Evolutionary conservation across 1,284 basidiomycete genomes (phyloP).

Genomic region (Cutaneotrichosporon sp.): DNA sequence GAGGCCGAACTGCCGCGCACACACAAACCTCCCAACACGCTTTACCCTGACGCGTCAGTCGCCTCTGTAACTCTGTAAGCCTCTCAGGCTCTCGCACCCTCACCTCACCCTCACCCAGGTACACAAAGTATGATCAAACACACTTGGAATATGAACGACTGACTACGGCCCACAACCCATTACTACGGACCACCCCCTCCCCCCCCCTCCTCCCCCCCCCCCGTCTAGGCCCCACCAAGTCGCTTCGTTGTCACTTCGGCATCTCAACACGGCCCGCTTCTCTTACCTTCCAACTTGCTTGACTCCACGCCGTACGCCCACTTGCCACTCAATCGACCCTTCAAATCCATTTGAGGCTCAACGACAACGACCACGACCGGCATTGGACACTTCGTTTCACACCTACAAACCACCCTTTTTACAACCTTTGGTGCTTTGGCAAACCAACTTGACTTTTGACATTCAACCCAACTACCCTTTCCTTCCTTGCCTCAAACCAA

Average conservation of each 20-base stretch:
- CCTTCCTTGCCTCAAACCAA: neutral
- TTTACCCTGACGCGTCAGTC: neutral
- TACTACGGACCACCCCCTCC: no score
- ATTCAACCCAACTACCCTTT: neutral
- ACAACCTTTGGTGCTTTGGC: conserved; percentile 4
- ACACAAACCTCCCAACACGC: neutral
- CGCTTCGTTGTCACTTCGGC: neutral
- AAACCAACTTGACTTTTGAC: conserved; percentile 2
- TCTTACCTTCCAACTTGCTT: neutral
- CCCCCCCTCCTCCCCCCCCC: no score
- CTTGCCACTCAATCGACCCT: neutral
- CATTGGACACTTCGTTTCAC: neutral
- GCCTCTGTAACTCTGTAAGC: no score
- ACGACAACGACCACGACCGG: neutral
- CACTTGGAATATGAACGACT: no score
- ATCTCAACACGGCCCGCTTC: neutral
- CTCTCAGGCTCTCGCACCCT: no score
- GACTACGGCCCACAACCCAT: no score
- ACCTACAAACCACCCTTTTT: neutral
- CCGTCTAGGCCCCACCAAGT: no score
- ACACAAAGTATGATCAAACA: no score
- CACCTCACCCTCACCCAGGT: no score
- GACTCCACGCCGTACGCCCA: neutral
- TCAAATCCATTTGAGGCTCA: neutral
- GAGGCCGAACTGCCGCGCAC: neutral